Conservation (phyloP, 176 grass and related monocot species). For the Eleusine coracana region DNA sequence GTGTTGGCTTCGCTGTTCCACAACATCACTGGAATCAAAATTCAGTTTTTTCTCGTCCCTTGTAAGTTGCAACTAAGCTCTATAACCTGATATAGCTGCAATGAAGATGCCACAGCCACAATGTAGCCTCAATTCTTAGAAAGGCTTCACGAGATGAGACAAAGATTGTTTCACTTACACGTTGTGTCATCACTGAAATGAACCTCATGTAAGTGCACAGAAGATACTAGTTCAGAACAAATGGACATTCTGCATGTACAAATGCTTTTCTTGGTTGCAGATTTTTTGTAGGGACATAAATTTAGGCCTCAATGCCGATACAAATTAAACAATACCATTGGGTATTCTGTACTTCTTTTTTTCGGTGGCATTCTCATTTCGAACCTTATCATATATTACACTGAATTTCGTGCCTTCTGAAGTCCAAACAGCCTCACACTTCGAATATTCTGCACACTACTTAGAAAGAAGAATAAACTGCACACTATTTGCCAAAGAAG, state of each 20-base stretch:
- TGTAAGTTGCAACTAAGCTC: not conserved
- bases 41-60: not conserved
- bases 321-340: not conserved
- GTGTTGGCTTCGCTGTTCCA: not conserved
- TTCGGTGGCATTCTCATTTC: not conserved
- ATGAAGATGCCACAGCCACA: too few species aligned
- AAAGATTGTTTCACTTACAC: not conserved
- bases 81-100: not conserved
- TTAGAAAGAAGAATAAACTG: not conserved
- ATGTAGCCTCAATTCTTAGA: too few species aligned
- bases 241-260: not conserved
- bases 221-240: not conserved
- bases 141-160: not conserved
- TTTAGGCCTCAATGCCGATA: not conserved
- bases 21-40: conserved; percentile 7
- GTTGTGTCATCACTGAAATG: not conserved
- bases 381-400: not conserved
- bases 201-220: not conserved
- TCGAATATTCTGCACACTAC: not conserved
- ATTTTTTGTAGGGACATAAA: too few species aligned
- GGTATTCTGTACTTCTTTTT: not conserved
- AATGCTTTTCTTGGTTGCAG: not conserved
- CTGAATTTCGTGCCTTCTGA: not conserved
- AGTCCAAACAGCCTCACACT: not conserved
- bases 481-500: too few species aligned